These are phyloP conservation scores for Wickerhamiella allomyrinae DNA, from an alignment of 805 yeast genomes.

Conservation along the genomic window DNA sequence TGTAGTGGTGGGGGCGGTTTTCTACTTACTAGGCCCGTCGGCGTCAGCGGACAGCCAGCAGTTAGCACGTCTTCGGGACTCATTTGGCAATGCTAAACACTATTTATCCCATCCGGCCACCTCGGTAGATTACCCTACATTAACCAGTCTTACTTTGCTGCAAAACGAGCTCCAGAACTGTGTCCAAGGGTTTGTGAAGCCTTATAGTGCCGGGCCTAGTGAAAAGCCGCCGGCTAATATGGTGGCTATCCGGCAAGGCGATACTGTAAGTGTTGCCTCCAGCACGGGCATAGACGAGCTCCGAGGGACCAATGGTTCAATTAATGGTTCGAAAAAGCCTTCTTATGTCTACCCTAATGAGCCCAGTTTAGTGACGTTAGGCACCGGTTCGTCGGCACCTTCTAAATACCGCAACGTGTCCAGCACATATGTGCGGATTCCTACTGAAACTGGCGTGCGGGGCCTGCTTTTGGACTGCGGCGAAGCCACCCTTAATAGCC, in stretches of 20 bases:
- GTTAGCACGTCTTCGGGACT: constrained; percentile 9
- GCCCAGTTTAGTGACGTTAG: constrained; percentile 55
- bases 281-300: neutral
- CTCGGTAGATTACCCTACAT: constrained; percentile 46
- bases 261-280: constrained; percentile 6
- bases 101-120: constrained; percentile 58
- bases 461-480: constrained; percentile 80
- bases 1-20: constrained; percentile 36
- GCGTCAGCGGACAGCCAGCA: constrained; percentile 29
- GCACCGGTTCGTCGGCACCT: constrained; percentile 90
- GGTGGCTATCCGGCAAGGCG: constrained; percentile 3
- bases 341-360: constrained; percentile 8
- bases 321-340: neutral
- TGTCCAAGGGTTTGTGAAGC: constrained; percentile 15
- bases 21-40: constrained; percentile 61
- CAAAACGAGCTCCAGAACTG: constrained; percentile 17
- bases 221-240: neutral
- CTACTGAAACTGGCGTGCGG: constrained; percentile 24
- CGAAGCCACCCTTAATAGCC: constrained; percentile 70
- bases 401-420: constrained; percentile 73
- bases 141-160: constrained; percentile 36
- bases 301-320: too few relatives aligned
- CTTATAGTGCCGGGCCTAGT: neutral
- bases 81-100: constrained; percentile 43
- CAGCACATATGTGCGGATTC: constrained; percentile 62